phyloP scores from a whole-genome alignment of 2,329 filamentous ascomycete species.

The Trichoderma sp. region DNA sequence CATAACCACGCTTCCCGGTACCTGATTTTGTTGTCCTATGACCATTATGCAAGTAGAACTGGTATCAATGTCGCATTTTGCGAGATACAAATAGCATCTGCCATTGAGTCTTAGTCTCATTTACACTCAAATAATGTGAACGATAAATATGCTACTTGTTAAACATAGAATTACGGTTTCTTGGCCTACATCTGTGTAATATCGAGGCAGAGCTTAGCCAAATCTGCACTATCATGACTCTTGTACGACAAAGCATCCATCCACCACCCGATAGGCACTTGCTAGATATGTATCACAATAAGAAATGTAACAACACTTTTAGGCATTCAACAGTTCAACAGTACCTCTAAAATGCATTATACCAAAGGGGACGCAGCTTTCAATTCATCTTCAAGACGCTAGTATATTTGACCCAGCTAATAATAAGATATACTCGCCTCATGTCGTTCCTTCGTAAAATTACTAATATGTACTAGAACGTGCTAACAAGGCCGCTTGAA shows the following conservation, averaged over 20 bases:
- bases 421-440: constrained; percentile 1
- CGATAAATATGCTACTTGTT: neutral
- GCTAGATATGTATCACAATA: neutral
- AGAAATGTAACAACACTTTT: neutral
- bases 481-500: neutral
- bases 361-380: neutral
- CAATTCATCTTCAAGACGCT: neutral
- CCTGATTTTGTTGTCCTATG: neutral
- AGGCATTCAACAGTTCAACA: neutral
- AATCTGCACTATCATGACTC: neutral
- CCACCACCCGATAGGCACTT: neutral
- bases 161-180: neutral
- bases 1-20: neutral
- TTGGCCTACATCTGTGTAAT: neutral
- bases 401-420: neutral
- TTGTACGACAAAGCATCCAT: neutral
- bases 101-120: neutral
- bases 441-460: constrained; percentile 5
- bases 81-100: neutral
- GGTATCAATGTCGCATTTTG: neutral
- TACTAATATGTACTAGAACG: constrained; percentile 10
- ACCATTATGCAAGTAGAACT: neutral
- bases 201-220: neutral
- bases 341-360: neutral
- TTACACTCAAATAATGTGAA: neutral